These are phyloP conservation scores for Limtongia smithiae DNA, from an alignment of 805 yeast genomes.

Conservation along the genomic window DNA sequence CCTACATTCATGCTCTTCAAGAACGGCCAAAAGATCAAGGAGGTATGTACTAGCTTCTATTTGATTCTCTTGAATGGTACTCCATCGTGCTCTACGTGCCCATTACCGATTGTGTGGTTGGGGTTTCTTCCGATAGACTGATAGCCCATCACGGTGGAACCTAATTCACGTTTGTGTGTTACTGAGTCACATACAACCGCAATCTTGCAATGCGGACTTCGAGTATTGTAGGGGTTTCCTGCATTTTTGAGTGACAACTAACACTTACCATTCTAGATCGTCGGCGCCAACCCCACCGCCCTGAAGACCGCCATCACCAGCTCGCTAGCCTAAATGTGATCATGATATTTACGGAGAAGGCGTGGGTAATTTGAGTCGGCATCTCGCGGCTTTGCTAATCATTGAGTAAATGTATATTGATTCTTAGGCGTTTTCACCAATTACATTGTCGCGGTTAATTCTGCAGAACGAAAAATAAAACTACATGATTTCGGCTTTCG, in stretches of 20 bases:
- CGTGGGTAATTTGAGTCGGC: too few species aligned
- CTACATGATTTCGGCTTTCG: too few species aligned
- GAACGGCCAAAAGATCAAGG: constrained; percentile 68
- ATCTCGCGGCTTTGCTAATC: neutral
- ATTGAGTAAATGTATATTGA: neutral
- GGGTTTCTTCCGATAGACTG: too few species aligned
- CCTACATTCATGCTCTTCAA: constrained; percentile 75
- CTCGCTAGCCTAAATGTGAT: constrained; percentile 14
- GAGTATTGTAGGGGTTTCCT: too few species aligned
- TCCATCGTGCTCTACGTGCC: neutral
- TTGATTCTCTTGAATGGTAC: constrained; percentile 21
- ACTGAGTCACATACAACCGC: too few species aligned
- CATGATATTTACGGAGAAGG: neutral
- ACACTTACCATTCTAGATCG: too few species aligned
- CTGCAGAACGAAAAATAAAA: too few species aligned
- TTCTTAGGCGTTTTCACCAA: neutral
- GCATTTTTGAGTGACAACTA: too few species aligned
- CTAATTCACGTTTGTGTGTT: too few species aligned
- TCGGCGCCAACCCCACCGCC: constrained; percentile 31
- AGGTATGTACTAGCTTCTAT: constrained; percentile 57
- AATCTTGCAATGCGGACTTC: too few species aligned
- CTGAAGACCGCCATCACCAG: constrained; percentile 29
- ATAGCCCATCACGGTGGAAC: too few species aligned
- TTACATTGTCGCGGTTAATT: too few species aligned
- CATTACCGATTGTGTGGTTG: neutral